Conservation (phyloP, 2,329 filamentous ascomycete genomes). For the Cadophora luteo-olivacea region DNA sequence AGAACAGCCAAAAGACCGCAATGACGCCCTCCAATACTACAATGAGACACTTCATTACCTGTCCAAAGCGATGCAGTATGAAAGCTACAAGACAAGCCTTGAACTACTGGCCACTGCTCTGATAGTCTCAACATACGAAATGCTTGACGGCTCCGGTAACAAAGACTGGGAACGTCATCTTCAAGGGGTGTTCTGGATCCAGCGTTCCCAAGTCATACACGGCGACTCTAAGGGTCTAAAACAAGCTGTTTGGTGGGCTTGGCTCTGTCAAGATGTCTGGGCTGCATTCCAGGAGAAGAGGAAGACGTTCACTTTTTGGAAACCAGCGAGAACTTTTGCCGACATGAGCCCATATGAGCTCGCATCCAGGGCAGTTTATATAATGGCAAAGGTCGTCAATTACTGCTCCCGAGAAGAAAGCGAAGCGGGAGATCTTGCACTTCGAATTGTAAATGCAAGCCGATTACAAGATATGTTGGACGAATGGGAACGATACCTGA, state of each 20-base stretch:
- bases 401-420: constrained; percentile 61
- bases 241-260: constrained; percentile 69
- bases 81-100: constrained; percentile 61
- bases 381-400: constrained; percentile 62
- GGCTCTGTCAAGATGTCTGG: constrained; percentile 71
- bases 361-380: constrained; percentile 58
- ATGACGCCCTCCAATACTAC: constrained; percentile 60
- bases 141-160: constrained; percentile 61
- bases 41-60: constrained; percentile 68
- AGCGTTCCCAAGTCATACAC: constrained; percentile 65
- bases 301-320: constrained; percentile 64
- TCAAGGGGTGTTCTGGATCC: constrained; percentile 70
- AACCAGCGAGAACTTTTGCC: constrained; percentile 55
- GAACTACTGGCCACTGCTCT: constrained; percentile 66
- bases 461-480: constrained; percentile 55
- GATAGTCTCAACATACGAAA: constrained; percentile 68
- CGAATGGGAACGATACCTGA: constrained; percentile 51
- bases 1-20: constrained; percentile 43
- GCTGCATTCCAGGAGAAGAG: constrained; percentile 65
- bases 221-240: constrained; percentile 62
- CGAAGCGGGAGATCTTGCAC: constrained; percentile 49
- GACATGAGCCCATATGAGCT: constrained; percentile 60
- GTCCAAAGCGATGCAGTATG: constrained; percentile 63
- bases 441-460: constrained; percentile 53
- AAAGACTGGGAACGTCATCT: constrained; percentile 67